Conservation (phyloP, 176 grass and related monocot species). For the Pontederia crassipes region DNA sequence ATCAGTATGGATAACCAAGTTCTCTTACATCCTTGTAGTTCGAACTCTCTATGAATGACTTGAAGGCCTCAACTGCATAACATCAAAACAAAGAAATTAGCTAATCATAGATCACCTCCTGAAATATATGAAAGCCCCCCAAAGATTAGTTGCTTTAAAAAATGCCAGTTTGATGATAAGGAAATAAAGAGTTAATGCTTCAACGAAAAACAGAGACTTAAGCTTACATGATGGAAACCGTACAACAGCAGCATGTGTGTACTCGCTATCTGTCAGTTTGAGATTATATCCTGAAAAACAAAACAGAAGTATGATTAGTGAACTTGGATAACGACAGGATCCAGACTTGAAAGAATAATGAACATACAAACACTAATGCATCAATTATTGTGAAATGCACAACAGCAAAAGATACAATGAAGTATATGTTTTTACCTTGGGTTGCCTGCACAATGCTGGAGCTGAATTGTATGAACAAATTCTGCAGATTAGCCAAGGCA, state of each 20-base stretch:
- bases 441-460: constrained; percentile 79
- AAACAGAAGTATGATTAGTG: neutral
- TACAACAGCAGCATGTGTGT: constrained; percentile 67
- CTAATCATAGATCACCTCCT: neutral
- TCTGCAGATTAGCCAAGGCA: constrained; percentile 45
- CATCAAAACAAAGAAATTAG: constrained; percentile 15
- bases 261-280: constrained; percentile 33
- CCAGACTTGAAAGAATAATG: neutral
- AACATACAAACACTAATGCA: neutral
- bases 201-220: neutral
- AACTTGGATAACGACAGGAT: neutral
- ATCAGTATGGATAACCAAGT: neutral
- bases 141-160: neutral
- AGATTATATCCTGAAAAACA: constrained; percentile 42
- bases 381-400: neutral
- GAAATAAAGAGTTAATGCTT: neutral
- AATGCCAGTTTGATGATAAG: neutral
- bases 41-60: constrained; percentile 49
- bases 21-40: constrained; percentile 70
- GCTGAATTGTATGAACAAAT: constrained; percentile 42
- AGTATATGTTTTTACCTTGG: constrained; percentile 37
- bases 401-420: constrained; percentile 1
- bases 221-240: constrained; percentile 81
- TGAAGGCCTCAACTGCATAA: constrained; percentile 57
- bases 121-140: neutral